Evolutionary conservation across 2,329 filamentous ascomycete genomes (phyloP), one percentile per base, ranked within the genome.

Genomic region (Zymoseptoria passerinii): DNA sequence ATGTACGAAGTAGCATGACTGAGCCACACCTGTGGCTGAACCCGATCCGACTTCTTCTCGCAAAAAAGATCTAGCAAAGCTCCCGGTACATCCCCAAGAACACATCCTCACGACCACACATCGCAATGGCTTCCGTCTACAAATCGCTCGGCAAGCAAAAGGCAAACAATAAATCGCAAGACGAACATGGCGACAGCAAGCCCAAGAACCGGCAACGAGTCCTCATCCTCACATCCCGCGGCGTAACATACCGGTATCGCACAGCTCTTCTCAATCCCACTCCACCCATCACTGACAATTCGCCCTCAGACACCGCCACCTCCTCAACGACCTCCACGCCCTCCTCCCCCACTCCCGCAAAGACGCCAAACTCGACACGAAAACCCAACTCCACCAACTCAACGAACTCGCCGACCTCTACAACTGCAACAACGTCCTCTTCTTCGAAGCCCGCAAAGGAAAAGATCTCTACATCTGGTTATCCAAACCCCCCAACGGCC

Each of bases 391-490:
- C 67, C 82, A 85, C 81, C 80, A 88, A 72, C 83, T 95, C 54
- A 94, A 94, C 76, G 89, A 92, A 69, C 77, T 84, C 49, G 80
- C 80, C 58, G 84, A 87, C 70, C 81, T 96, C 28, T 94, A 95
- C 80, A 95, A 94, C 72, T 95, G 90, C 82, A 96, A 95, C 77
- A 92, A 95, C 72, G 84, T 94, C 58, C 82, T 96, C 62, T 99
- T 96, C 78, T 95, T 96, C 72, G 92, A 99, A 77, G 92, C 92
- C 51, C 83, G 92, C 61, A 99, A 97, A 76, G 89, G 88, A 60
- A 87, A 96, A 76, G 94, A 97, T 79, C 80, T 97, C 19, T 99
- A 97, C 75, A 79, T 95, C 62, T 96, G 91, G 91, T 83, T 96
- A 70, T 86, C 88, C 74, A 95, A 95, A 71, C 87, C 91, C 1